phyloP scores from a whole-genome alignment of 176 grass and related monocot genomes.

The Cenchrus purpureus region DNA sequence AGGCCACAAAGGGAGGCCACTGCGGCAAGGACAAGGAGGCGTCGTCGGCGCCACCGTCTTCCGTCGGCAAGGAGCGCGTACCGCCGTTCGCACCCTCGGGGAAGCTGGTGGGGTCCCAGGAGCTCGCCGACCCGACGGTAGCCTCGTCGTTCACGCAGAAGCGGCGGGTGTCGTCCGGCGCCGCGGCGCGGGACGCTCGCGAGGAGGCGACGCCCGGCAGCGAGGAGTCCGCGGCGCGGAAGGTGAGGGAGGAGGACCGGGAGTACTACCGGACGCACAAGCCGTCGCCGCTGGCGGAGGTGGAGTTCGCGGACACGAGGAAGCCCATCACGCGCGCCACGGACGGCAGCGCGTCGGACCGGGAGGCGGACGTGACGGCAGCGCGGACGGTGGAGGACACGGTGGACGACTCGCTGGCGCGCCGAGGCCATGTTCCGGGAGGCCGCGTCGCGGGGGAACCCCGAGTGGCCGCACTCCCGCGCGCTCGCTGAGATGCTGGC shows the following conservation, averaged over 20 bases:
- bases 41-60: neutral
- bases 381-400: constrained; percentile 55
- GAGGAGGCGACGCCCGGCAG: constrained; percentile 41
- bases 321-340: constrained; percentile 58
- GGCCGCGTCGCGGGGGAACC: constrained; percentile 50
- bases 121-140: neutral
- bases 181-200: neutral
- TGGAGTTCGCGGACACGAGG: constrained; percentile 77
- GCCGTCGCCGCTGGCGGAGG: constrained; percentile 72
- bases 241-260: constrained; percentile 50
- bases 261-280: constrained; percentile 81
- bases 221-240: constrained; percentile 5
- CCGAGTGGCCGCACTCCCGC: constrained; percentile 70
- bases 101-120: constrained; percentile 58
- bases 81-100: constrained; percentile 63
- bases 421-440: constrained; percentile 70
- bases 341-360: constrained; percentile 41
- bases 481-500: constrained; percentile 64
- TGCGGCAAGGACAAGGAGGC: neutral
- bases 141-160: constrained; percentile 61
- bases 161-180: constrained; percentile 31
- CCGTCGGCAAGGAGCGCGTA: constrained; percentile 21
- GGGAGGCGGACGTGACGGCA: constrained; percentile 15
- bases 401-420: constrained; percentile 54
- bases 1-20: neutral